Percentiles rank a stretch among this genome's conserved stretches.
Evolutionary conservation across 2,329 filamentous ascomycete genomes (phyloP).

Genomic region (Trichoderma sp.): DNA sequence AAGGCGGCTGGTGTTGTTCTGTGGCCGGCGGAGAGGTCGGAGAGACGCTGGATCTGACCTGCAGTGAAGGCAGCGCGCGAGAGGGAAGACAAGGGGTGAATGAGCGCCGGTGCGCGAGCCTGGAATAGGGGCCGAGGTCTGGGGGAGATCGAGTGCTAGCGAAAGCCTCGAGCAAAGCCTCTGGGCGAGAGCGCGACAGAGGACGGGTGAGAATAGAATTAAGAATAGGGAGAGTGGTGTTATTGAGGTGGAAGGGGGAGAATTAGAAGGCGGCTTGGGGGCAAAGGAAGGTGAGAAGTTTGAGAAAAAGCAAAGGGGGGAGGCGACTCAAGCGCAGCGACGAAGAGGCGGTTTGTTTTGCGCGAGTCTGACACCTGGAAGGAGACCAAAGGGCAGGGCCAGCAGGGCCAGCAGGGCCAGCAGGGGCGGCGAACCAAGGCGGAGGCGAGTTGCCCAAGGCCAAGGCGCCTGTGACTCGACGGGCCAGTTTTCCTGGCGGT

Average conservation of each 20-base stretch:
- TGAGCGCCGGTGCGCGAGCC: conserved; percentile 23
- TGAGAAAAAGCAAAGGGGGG: conserved; percentile 26
- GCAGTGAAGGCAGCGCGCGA: conserved; percentile 26
- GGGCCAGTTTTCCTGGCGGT: conserved; percentile 10
- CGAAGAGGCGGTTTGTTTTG: conserved; percentile 38
- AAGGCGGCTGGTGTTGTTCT: conserved; percentile 30
- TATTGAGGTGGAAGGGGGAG: conserved; percentile 25
- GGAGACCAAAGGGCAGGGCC: not conserved
- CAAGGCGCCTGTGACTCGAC: conserved; percentile 26
- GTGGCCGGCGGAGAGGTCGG: conserved; percentile 39
- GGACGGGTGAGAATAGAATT: conserved; percentile 38
- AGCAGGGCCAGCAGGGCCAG: conserved; percentile 5
- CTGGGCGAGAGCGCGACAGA: conserved; percentile 34
- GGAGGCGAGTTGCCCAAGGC: conserved; percentile 27
- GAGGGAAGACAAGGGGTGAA: conserved; percentile 28
- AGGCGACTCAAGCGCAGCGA: conserved; percentile 31
- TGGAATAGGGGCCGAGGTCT: conserved; percentile 2
- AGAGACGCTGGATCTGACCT: conserved; percentile 28
- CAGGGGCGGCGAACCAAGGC: conserved; percentile 26
- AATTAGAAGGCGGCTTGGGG: conserved; percentile 27
- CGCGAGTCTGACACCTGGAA: conserved; percentile 33
- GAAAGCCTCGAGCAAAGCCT: conserved; percentile 48
- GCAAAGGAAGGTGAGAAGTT: conserved; percentile 31
- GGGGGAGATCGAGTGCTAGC: conserved; percentile 51
- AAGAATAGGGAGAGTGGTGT: conserved; percentile 28